These are phyloP conservation scores for Ganoderma resinaceum DNA, from an alignment of 1,284 basidiomycete species.

Conservation along the genomic window DNA sequence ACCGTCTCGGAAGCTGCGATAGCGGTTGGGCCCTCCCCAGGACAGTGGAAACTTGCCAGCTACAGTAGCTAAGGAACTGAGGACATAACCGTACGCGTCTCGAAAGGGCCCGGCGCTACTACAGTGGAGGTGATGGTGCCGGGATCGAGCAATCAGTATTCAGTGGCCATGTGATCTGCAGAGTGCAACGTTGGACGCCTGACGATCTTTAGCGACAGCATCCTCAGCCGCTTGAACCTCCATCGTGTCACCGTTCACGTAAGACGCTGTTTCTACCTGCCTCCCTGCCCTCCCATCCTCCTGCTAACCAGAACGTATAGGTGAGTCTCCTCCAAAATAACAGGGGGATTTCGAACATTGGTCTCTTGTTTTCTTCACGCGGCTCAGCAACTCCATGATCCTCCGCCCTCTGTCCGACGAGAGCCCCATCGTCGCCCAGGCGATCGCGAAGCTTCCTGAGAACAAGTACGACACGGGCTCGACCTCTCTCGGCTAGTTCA, in stretches of 20 bases:
- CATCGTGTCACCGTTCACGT: conserved; percentile 48
- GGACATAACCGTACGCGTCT: no score
- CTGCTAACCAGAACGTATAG: background rate
- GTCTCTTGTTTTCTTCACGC: conserved; percentile 48
- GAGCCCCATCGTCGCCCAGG: conserved; percentile 39
- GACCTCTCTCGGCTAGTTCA: conserved; percentile 42
- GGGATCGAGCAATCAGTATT: conserved; percentile 58
- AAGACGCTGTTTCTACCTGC: conserved; percentile 6
- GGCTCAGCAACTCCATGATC: conserved; percentile 42
- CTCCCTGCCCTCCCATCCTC: background rate
- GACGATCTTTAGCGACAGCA: conserved; percentile 50
- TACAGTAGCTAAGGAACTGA: no score
- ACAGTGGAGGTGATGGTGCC: conserved; percentile 75
- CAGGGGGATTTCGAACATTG: conserved; percentile 44
- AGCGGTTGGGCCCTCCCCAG: no score
- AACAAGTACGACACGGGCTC: conserved; percentile 34
- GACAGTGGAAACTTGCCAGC: no score
- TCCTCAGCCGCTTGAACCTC: conserved; percentile 46
- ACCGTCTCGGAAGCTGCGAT: no score
- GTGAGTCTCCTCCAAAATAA: conserved; percentile 40
- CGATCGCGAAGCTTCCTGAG: conserved; percentile 30
- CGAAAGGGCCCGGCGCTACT: no score
- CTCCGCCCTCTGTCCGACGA: conserved; percentile 35
- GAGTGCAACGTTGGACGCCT: conserved; percentile 52
- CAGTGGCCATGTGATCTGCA: conserved; percentile 62